A percentile compares a stretch with the other conserved stretches of the same genome.
phyloP scores from a whole-genome alignment of 805 yeast species.

The Ogataea zsoltii region DNA sequence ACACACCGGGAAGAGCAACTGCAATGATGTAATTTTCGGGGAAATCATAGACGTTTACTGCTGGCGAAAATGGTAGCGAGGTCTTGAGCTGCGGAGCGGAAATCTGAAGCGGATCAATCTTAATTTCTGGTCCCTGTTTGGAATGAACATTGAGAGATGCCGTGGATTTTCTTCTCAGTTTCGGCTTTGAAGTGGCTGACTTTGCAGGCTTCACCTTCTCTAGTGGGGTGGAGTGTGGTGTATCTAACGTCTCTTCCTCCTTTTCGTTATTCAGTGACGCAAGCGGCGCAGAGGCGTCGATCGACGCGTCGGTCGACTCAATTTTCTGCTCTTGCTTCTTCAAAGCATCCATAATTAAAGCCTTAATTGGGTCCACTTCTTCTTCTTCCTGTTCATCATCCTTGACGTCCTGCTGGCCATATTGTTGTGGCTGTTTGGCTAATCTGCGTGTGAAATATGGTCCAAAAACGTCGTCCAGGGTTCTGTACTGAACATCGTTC shows the following conservation, averaged over 20 bases:
- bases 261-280: constrained; percentile 1
- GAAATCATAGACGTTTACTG: constrained; percentile 56
- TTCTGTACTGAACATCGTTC: constrained; percentile 18
- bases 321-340: constrained; percentile 1
- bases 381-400: constrained; percentile 1
- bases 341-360: constrained; percentile 2
- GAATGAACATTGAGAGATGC: constrained; percentile 21
- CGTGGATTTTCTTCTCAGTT: constrained; percentile 16
- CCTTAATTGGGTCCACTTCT: constrained; percentile 4
- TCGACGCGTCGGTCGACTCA: neutral
- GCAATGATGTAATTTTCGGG: constrained; percentile 47
- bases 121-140: constrained; percentile 16
- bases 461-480: constrained; percentile 16
- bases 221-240: constrained; percentile 6
- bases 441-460: constrained; percentile 19
- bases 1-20: constrained; percentile 60
- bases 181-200: constrained; percentile 6
- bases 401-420: neutral
- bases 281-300: constrained; percentile 2
- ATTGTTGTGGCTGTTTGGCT: constrained; percentile 8
- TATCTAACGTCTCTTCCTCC: neutral
- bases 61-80: constrained; percentile 55
- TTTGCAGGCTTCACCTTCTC: neutral
- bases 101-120: constrained; percentile 43
- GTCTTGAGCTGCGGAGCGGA: constrained; percentile 45